These are phyloP conservation scores for Thalassiosira livingstoniorum DNA, from an alignment of 352 stramenopile genomes.

Conservation along the genomic window DNA sequence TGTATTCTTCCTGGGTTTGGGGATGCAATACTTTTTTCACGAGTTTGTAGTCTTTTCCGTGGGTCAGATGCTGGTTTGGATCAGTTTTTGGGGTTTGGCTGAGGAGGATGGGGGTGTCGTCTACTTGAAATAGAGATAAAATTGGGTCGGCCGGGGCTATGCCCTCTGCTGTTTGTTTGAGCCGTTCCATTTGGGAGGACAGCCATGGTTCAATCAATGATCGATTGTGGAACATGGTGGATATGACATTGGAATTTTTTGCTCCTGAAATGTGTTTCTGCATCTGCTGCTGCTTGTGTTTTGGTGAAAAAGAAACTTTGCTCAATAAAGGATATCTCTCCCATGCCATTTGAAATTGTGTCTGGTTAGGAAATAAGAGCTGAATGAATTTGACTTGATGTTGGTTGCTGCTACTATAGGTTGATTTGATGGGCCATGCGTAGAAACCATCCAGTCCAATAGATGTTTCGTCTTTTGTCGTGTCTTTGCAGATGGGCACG, in stretches of 20 bases:
- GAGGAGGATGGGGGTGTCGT: conserved; percentile 29
- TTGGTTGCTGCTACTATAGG: too few relatives aligned
- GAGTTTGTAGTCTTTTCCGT: conserved; percentile 47
- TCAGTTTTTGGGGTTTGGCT: conserved; percentile 9
- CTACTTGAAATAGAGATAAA: conserved; percentile 25
- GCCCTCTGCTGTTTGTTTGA: neutral
- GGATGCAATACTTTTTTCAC: conserved; percentile 43
- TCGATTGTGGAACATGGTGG: conserved; percentile 28
- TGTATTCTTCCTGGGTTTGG: conserved; percentile 35
- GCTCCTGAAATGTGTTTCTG: neutral
- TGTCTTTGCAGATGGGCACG: too few relatives aligned
- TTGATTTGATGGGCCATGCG: too few relatives aligned
- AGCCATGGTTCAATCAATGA: conserved; percentile 1
- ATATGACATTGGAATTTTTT: conserved; percentile 11
- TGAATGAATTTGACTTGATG: too few relatives aligned
- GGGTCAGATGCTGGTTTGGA: neutral
- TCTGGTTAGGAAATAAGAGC: conserved; percentile 32
- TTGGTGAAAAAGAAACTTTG: conserved; percentile 9
- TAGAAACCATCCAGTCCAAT: too few relatives aligned
- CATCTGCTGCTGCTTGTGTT: neutral
- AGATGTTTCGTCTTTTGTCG: too few relatives aligned
- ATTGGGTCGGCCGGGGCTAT: conserved; percentile 6
- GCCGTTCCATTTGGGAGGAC: neutral
- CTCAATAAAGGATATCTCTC: conserved; percentile 25
- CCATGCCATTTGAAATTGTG: conserved; percentile 7